phyloP scores from a whole-genome alignment of 2,329 filamentous ascomycete species.

The Ascochyta pisi region DNA sequence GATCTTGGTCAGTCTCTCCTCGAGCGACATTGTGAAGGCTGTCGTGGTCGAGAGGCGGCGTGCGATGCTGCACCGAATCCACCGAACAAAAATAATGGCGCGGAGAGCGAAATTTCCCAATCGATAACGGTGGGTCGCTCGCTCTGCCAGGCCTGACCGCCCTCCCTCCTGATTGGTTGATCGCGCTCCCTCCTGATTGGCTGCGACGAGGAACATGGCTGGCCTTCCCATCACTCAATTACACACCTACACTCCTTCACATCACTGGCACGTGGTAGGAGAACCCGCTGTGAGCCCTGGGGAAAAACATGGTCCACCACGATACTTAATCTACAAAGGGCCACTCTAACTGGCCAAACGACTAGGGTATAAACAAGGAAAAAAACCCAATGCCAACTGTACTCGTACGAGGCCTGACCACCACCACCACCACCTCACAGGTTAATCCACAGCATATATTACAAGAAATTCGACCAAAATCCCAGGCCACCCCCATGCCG shows the following conservation, averaged over 20 bases:
- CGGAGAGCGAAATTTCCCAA: conserved; percentile 6
- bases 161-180: background rate
- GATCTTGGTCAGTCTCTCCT: conserved; percentile 96
- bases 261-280: too few relatives aligned
- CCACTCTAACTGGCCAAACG: conserved; percentile 1
- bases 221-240: too few relatives aligned
- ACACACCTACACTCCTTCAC: too few relatives aligned
- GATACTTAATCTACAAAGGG: background rate
- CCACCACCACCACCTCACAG: too few relatives aligned
- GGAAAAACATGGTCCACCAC: background rate
- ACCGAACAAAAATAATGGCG: conserved; percentile 9
- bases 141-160: background rate
- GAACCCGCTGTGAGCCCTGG: too few relatives aligned
- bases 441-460: background rate
- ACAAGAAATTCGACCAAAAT: conserved; percentile 6
- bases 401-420: background rate
- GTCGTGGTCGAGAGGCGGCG: conserved; percentile 22
- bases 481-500: background rate
- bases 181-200: background rate
- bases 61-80: background rate
- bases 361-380: conserved; percentile 16
- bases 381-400: conserved; percentile 8
- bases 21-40: conserved; percentile 63
- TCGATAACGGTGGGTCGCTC: conserved; percentile 12
- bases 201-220: background rate